Conservation (phyloP, 139 green algal genomes). For the Yamagishiella unicocca region DNA sequence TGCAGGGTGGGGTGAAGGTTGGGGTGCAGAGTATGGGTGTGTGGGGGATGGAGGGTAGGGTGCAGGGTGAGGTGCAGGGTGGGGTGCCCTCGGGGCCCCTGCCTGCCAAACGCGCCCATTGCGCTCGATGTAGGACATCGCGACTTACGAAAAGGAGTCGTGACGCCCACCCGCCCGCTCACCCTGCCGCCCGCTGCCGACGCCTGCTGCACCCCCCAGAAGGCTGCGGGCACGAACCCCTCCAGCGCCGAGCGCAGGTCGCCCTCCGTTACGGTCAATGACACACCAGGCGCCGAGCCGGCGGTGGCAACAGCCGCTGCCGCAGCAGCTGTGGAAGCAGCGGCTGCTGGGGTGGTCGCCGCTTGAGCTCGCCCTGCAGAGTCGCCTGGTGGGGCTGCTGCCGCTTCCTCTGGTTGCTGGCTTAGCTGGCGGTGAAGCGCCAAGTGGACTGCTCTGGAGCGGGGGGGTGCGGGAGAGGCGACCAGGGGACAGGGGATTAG, state of each 20-base stretch:
- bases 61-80: neutral
- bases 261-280: slow-evolving; percentile 39
- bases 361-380: too few species aligned
- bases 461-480: neutral
- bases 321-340: neutral
- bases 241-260: slow-evolving; percentile 70
- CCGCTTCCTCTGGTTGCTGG: too few species aligned
- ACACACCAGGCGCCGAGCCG: neutral
- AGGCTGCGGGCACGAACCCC: slow-evolving; percentile 77
- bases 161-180: too few species aligned
- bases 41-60: neutral
- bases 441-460: neutral
- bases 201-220: slow-evolving; percentile 66
- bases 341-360: neutral
- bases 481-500: too few species aligned
- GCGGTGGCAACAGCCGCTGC: neutral
- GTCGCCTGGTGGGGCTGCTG: neutral
- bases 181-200: neutral
- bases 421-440: slow-evolving; percentile 25
- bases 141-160: too few species aligned
- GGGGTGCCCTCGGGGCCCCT: too few species aligned
- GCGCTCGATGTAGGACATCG: too few species aligned
- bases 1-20: neutral
- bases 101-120: too few species aligned
- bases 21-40: neutral